Conservation (phyloP, 768 basidiomycete genomes). For the Kwoniella sp. region DNA sequence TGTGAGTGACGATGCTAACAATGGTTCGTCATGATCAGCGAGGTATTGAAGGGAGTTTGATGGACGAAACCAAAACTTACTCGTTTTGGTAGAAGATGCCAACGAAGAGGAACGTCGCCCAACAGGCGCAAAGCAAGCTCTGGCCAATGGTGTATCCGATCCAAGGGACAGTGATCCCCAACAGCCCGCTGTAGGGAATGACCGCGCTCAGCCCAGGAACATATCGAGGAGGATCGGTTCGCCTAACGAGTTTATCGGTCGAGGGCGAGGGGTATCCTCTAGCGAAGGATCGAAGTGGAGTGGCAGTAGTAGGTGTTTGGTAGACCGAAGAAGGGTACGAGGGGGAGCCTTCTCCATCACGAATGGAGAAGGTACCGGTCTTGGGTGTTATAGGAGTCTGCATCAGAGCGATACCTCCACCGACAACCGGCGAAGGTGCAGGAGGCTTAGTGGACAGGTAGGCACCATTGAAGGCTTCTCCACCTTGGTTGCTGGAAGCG, state of each 20-base stretch:
- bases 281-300: constrained; percentile 7
- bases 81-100: constrained; percentile 13
- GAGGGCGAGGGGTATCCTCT: constrained; percentile 12
- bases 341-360: constrained; percentile 2
- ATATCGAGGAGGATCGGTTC: neutral
- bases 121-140: constrained; percentile 1
- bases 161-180: constrained; percentile 1
- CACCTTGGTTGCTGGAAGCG: constrained; percentile 3
- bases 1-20: constrained; percentile 3
- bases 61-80: neutral
- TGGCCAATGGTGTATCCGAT: constrained; percentile 13
- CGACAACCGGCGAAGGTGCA: neutral
- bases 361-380: constrained; percentile 3
- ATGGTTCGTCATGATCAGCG: neutral
- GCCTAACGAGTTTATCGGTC: neutral
- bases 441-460: constrained; percentile 11
- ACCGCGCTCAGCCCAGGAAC: constrained; percentile 2
- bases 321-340: constrained; percentile 13
- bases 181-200: neutral
- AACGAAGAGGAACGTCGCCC: constrained; percentile 5
- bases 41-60: neutral
- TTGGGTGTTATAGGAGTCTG: constrained; percentile 13
- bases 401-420: constrained; percentile 10
- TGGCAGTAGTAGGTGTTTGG: constrained; percentile 13
- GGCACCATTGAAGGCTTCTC: constrained; percentile 11